These are phyloP conservation scores for Debaryomyces subglobosus DNA, from an alignment of 1,139 yeast species.

Conservation along the genomic window DNA sequence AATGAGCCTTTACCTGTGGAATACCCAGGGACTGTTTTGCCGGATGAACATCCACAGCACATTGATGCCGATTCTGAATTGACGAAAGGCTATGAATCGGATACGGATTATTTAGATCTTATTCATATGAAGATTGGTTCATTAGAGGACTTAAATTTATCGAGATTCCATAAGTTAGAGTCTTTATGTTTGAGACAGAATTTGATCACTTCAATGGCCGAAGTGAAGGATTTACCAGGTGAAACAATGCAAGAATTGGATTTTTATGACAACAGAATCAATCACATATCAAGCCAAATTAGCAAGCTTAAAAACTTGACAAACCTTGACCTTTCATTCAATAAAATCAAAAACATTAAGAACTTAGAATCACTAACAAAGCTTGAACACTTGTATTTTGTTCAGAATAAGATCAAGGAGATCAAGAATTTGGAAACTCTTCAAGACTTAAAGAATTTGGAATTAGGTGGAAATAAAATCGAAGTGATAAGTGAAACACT, in stretches of 20 bases:
- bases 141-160: constrained; percentile 64
- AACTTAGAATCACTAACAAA: constrained; percentile 67
- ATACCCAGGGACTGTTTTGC: constrained; percentile 54
- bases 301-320: constrained; percentile 60
- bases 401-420: constrained; percentile 81
- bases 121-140: constrained; percentile 77
- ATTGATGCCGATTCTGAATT: constrained; percentile 60
- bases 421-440: constrained; percentile 70
- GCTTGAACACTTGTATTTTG: constrained; percentile 74
- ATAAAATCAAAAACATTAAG: constrained; percentile 85
- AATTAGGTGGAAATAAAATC: constrained; percentile 89
- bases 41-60: constrained; percentile 52
- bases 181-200: constrained; percentile 82
- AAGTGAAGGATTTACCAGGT: constrained; percentile 59
- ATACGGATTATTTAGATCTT: constrained; percentile 70
- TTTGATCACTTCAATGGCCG: constrained; percentile 71
- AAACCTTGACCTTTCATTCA: constrained; percentile 83
- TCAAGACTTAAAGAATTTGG: constrained; percentile 67
- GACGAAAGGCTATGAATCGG: constrained; percentile 61
- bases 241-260: constrained; percentile 76
- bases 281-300: constrained; percentile 75
- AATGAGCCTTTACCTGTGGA: constrained; percentile 41
- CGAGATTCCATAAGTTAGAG: constrained; percentile 59
- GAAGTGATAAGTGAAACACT: constrained; percentile 63
- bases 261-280: constrained; percentile 87